Evolutionary conservation across 2,329 filamentous ascomycete genomes (phyloP), one percentile per base, ranked within the genome.

Genomic region (Trichoderma sp.): DNA sequence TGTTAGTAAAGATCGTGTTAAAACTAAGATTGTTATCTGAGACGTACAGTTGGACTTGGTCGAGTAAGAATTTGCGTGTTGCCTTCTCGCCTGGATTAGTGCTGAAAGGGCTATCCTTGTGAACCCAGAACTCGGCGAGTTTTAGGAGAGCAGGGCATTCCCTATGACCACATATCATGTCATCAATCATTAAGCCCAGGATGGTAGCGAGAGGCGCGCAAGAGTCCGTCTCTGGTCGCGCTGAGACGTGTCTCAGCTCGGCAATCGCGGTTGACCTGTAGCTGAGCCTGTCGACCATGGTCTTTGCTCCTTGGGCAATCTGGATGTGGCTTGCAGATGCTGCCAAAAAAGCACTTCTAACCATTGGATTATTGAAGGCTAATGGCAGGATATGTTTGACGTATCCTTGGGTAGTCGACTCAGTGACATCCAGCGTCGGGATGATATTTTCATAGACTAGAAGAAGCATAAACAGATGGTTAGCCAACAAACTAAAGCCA

Each of bases 81-180:
- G 61, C 61, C 3, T 64, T 64, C 19, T 64, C 61, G 13, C 8
- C 35, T 7, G 61, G 33, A 16, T 56, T 19, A 27, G 24, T 56
- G 16, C 49, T 64, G 24, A 40, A 64, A 27, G 49, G 49, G 33
- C 49, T 56, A 13, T 64, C 49, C 29, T 64, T 55, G 21, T 35
- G 61, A 29, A 64, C 49, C 61, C 61, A 64, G 21, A 64, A 64
- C 19, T 64, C 49, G 13, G 61, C 61, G 3, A 64, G 49, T 24
- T 64, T 64, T 16, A 64, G 33, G 6, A 64, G 24, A 29, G 61
- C 61, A 31, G 61, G 61, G 11, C 61, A 64, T 13, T 64, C 61
- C 29, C 61, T 64, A 10, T 64, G 61, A 4, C 61, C 61, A n/a
- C 61, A 64, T 56, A 64, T 64, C 49, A 64, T 64, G 14, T 64